Conservation (phyloP, 805 yeast genomes). For the Clavispora asparagi region DNA sequence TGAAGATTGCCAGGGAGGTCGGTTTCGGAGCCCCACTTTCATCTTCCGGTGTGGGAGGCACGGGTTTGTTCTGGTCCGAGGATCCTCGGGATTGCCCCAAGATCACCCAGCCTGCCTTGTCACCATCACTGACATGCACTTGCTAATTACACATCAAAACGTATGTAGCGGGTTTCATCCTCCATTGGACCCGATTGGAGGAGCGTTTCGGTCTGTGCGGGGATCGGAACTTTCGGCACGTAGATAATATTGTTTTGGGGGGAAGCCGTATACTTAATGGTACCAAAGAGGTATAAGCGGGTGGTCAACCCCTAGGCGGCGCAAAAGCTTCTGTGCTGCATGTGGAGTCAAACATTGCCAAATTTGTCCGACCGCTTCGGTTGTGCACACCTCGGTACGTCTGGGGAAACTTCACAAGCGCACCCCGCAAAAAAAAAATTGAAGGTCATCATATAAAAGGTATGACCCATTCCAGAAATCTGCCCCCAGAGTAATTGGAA, state of each 20-base stretch:
- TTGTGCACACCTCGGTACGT: constrained; percentile 8
- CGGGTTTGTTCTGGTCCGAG: not conserved
- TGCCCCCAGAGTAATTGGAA: not conserved
- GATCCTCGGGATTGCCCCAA: not conserved
- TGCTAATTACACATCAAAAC: too few relatives aligned
- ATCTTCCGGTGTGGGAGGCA: not conserved
- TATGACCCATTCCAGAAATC: not conserved
- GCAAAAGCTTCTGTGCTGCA: not conserved
- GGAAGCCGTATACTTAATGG: too few relatives aligned
- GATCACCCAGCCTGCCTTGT: not conserved
- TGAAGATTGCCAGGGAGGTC: not conserved
- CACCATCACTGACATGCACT: not conserved
- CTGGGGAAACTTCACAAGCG: constrained; percentile 10
- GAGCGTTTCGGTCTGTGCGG: not conserved
- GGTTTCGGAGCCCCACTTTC: not conserved
- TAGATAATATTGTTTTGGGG: too few relatives aligned
- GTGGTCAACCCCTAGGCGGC: too few relatives aligned
- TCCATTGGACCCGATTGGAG: too few relatives aligned
- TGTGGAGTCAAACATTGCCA: not conserved
- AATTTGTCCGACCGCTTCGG: not conserved
- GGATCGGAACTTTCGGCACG: not conserved
- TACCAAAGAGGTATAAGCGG: too few relatives aligned
- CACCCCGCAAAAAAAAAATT: constrained; percentile 12
- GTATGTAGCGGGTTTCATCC: too few relatives aligned
- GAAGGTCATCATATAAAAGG: not conserved